A percentile compares a stretch with the other conserved stretches of the same genome.
Conservation (phyloP, 2,329 filamentous ascomycete genomes). For the Fusarium nisikadoi region DNA sequence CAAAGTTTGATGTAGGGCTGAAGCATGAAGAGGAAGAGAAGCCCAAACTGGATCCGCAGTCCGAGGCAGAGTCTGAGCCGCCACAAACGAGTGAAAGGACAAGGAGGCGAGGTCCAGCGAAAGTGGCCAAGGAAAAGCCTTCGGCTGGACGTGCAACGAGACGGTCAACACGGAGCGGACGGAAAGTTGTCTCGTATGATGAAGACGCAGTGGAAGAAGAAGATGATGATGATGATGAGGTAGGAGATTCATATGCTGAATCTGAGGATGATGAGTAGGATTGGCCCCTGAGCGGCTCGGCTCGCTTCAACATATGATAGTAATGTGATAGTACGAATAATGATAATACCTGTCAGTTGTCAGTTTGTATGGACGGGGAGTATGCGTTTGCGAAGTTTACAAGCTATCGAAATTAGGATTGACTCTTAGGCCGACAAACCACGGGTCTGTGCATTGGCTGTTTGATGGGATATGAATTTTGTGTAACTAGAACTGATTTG, state of each 20-base stretch:
- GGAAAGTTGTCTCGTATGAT: constrained; percentile 24
- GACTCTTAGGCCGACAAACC: not conserved
- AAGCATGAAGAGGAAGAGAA: not conserved
- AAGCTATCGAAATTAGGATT: not conserved
- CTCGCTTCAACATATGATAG: not conserved
- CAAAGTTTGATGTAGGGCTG: not conserved
- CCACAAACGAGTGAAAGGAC: constrained; percentile 1
- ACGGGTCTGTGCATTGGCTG: not conserved
- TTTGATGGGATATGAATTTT: not conserved
- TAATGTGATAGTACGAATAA: constrained; percentile 5
- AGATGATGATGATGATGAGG: constrained; percentile 27
- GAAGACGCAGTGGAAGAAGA: constrained; percentile 21
- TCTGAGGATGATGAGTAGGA: constrained; percentile 13
- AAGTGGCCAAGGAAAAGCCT: not conserved
- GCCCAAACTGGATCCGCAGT: not conserved
- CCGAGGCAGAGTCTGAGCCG: constrained; percentile 12
- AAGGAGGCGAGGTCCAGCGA: constrained; percentile 5
- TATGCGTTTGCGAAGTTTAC: not conserved
- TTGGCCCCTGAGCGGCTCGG: not conserved
- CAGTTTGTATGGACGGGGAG: not conserved
- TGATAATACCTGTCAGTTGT: constrained; percentile 8
- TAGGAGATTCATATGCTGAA: constrained; percentile 15
- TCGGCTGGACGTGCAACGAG: constrained; percentile 11
- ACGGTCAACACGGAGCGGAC: constrained; percentile 35
- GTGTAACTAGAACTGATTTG: not conserved